Evolutionary conservation across 768 basidiomycete species (phyloP), one percentile per base, ranked within the genome.

Genomic region (Tylopilus subfusipes): DNA sequence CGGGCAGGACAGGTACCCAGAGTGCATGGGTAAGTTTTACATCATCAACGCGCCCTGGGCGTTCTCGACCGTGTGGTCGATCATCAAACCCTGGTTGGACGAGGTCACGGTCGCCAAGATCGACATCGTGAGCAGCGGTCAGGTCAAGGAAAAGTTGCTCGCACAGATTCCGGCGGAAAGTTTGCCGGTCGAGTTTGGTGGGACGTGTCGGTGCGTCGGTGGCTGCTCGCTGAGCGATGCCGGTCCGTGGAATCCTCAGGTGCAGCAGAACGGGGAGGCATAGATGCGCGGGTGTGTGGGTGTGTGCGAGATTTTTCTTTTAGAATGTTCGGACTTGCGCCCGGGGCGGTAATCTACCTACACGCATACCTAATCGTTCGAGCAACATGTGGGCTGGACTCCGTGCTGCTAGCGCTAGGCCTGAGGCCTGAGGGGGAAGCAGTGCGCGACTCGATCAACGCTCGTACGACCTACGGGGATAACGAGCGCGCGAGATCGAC

Each of bases 11-110:
- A 79, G 88, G 60, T 98, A 94, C 72, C 91, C 93, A 2, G 92
- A 96, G 71, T 84, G 80, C 60, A 93, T 98, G 96, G 96, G 96
- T 76, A 92, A 90, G 69, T 98, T 99, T 78, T 99, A 91, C 79
- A 94, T 98, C 80, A 90, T 97, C 81, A 98, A 98, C 67, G 90
- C 93, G 0, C 96, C 96, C 0, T 98, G 88, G 85, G 80, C 84
- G 48, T 99, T 99, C 77, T 81, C 82, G 48, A 81, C 87, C 36
- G 88, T 96, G 21, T 99, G 95, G 95, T 68, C 75, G 19, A 68
- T 94, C 59, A 82, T 98, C 76, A 96, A 92, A 76, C 85, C 84
- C 3, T 98, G 92, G 92, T 76, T 99, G 63, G 96, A 98, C 72
- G 85, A 86, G 62, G 97, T 95, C 25, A 99, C 96, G 27, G 93